phyloP scores from a whole-genome alignment of 2,329 filamentous ascomycete species.

The Aureobasidium sp. region DNA sequence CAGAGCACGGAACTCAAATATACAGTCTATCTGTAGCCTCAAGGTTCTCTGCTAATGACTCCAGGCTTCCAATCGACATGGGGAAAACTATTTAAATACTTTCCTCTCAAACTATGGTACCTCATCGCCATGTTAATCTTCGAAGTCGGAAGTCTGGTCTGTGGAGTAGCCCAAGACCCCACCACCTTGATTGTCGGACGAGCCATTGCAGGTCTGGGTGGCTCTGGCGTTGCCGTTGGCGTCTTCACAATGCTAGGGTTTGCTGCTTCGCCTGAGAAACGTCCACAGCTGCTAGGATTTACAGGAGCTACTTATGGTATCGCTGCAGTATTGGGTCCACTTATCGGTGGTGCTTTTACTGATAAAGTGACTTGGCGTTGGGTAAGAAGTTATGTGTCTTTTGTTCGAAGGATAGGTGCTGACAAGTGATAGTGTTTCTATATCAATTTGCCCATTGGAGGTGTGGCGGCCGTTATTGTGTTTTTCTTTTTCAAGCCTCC shows the following conservation, averaged over 20 bases:
- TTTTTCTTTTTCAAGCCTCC: conserved; percentile 25
- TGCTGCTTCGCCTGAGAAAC: conserved; percentile 37
- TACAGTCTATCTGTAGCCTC: too few relatives aligned
- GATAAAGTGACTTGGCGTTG: conserved; percentile 38
- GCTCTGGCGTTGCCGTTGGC: conserved; percentile 41
- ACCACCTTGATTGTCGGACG: conserved; percentile 43
- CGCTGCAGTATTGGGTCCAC: conserved; percentile 39
- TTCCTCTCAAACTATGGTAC: conserved; percentile 25
- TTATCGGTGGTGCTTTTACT: conserved; percentile 33
- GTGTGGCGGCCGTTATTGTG: conserved; percentile 18
- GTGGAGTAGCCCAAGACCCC: conserved; percentile 42
- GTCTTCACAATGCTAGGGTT: conserved; percentile 39
- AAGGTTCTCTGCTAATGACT: background rate
- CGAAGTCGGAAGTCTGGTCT: conserved; percentile 44
- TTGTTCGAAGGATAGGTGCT: background rate
- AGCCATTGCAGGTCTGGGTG: conserved; percentile 42
- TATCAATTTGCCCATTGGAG: conserved; percentile 46
- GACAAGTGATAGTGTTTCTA: conserved; percentile 32
- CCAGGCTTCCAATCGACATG: background rate
- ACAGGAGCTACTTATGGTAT: conserved; percentile 38
- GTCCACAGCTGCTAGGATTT: conserved; percentile 41
- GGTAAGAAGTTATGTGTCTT: conserved; percentile 25
- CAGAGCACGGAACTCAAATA: background rate
- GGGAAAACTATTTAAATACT: conserved; percentile 18
- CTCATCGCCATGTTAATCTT: conserved; percentile 37